Conservation (phyloP, 345 rosid species). For the Combretum micranthum region DNA sequence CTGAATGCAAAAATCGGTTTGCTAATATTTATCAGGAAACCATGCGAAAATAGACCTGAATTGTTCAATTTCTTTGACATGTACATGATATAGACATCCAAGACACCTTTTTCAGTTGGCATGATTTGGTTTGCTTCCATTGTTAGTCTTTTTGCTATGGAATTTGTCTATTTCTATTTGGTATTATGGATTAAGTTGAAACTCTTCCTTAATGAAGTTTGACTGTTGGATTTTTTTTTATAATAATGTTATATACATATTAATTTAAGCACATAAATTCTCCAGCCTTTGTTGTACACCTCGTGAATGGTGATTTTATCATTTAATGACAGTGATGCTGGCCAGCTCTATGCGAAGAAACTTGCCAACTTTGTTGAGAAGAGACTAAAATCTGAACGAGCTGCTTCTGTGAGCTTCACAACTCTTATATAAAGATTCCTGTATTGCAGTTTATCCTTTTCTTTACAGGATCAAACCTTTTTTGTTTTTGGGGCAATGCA, state of each 20-base stretch:
- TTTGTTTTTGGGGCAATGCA: neutral
- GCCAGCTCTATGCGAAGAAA: constrained; percentile 85
- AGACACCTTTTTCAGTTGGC: too few species aligned
- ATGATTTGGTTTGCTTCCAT: too few species aligned
- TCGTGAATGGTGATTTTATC: neutral
- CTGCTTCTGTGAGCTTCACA: constrained; percentile 82
- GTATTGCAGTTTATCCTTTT: neutral
- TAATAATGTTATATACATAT: neutral
- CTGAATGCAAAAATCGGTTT: too few species aligned
- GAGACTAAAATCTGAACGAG: constrained; percentile 86
- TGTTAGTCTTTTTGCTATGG: too few species aligned
- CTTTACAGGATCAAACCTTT: neutral
- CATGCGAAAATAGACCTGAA: too few species aligned
- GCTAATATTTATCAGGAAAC: neutral
- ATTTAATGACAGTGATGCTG: constrained; percentile 53
- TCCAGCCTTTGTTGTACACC: neutral
- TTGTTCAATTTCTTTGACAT: too few species aligned
- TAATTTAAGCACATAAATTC: neutral
- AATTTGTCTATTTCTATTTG: too few species aligned
- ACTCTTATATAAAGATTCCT: neutral
- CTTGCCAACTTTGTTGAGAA: constrained; percentile 87
- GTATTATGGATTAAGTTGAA: too few species aligned
- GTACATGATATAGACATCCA: too few species aligned
- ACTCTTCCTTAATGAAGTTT: too few species aligned
- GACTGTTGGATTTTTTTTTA: neutral